These are phyloP conservation scores for Rhizoctonia solani DNA, from an alignment of 1,284 basidiomycete genomes.

Conservation along the genomic window DNA sequence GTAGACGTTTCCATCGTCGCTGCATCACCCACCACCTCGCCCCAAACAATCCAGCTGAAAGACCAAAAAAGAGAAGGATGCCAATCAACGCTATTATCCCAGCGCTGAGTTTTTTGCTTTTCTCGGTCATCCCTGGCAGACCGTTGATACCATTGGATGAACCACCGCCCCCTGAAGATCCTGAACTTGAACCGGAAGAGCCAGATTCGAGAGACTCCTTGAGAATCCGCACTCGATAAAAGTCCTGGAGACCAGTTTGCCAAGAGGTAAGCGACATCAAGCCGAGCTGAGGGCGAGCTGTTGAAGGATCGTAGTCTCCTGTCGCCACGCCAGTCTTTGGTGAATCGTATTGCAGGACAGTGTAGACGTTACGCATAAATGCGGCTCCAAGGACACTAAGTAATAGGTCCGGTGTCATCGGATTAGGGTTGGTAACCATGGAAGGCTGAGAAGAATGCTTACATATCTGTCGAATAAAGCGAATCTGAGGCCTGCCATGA, in stretches of 20 bases:
- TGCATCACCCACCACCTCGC: conserved; percentile 30
- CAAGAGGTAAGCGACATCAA: conserved; percentile 36
- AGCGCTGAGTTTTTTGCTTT: conserved; percentile 26
- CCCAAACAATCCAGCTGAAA: conserved; percentile 25
- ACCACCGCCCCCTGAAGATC: not conserved
- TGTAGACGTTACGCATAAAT: conserved; percentile 39
- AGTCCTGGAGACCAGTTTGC: conserved; percentile 34
- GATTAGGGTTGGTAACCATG: not conserved
- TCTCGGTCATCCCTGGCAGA: not conserved
- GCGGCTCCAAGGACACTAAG: conserved; percentile 36
- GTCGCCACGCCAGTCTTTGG: not conserved
- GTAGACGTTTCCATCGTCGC: conserved; percentile 22
- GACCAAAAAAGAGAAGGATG: conserved; percentile 26
- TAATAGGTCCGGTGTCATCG: not conserved
- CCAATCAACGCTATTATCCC: conserved; percentile 31
- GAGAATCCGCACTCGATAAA: conserved; percentile 36
- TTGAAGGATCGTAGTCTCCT: not conserved
- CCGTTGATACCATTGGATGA: not conserved
- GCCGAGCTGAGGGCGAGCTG: conserved; percentile 32
- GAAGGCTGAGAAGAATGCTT: not conserved
- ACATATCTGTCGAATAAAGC: conserved; percentile 30
- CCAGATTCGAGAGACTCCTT: conserved; percentile 18
- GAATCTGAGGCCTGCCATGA: conserved; percentile 35
- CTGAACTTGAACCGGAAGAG: conserved; percentile 4
- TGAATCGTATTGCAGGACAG: conserved; percentile 35